Evolutionary conservation across 1,284 basidiomycete genomes (phyloP), one percentile per base, ranked within the genome.

Genomic region (Laetiporus sulphureus): DNA sequence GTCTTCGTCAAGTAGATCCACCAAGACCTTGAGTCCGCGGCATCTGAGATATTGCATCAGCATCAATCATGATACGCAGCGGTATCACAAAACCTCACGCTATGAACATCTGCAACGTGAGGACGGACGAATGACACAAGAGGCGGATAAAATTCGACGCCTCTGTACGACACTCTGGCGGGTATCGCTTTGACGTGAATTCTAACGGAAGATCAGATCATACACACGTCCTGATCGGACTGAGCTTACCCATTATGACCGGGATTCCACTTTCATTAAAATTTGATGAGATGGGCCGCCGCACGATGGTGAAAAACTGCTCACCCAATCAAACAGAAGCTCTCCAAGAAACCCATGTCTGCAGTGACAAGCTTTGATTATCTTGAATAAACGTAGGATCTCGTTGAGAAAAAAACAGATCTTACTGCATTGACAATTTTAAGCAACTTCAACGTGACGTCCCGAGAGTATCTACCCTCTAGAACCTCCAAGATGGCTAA

Each of bases 21-120:
- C 94, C 1, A 99, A 76, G 23, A 94, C 89, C 58, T 91, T 91
- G 42, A 97, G 71, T 4, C 93, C 93, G 24, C 93, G 91, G 59
- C 93, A 96, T 24, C 91, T 93, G 46, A 25, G 13, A 44, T 27
- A 47, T n/a, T n/a, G n/a, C n/a, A n/a, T n/a, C n/a, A n/a, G n/a
- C n/a, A n/a, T n/a, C n/a, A n/a, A n/a, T n/a, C n/a, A n/a, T n/a
- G 16, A 24, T 32, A 2, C 20, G 22, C 22, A 24, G 4, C 2
- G 31, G 22, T 3, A 31, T 32, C 32, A 34, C 27, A 22, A 16
- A 13, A 77, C n/a, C 88, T 48, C 57, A 91, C 84, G 91, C 90
- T 52, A 97, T 95, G 65, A 97, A 96, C 93, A 96, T 97, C 60
- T 97, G 93, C 33, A 97, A 66, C 11, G 95, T 98, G 47, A 97